Evolutionary conservation across 176 grass and related monocot species (phyloP), one percentile per base, ranked within the genome.

Genomic region (Thalia dealbata): DNA sequence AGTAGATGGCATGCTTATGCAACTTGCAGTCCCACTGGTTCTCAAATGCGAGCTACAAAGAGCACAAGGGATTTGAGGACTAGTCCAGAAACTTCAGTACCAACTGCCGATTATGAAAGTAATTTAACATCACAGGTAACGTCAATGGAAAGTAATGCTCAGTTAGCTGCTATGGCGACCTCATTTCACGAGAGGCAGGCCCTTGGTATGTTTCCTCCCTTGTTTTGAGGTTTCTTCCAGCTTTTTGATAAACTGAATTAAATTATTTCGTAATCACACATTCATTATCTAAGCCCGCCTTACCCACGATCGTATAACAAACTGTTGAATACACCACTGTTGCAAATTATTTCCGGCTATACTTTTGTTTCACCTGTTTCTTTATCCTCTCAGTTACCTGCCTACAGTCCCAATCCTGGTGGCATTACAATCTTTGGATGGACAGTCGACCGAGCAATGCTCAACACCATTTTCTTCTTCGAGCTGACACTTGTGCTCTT

Each of bases 361-460:
- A n/a, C n/a, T n/a, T n/a, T n/a, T n/a, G n/a, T n/a, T n/a, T n/a
- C n/a, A n/a, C n/a, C n/a, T n/a, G n/a, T n/a, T n/a, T n/a, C n/a
- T n/a, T n/a, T n/a, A n/a, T n/a, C n/a, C n/a, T n/a, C n/a, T n/a
- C 79, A 97, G 95, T 92, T 67, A 38, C 93, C 10, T 97, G 93
- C 86, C 82, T 97, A 28, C 73, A 83, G 43, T 70, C n/a, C 74
- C 3, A 97, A 92, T 64, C 95, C 87, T 0, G 87, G 95, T 0
- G 95, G 95, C 81, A 93, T 97, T 76, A 97, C 95, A 0, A 82
- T 97, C 66, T 97, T 81, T 45, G 95, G 95, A 56, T 97, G 87
- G 87, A 86, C 81, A 8, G 78, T 97, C 0, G 95, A 97, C 72
- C 87, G 90, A 50, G 61, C 75, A 76, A 84, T 97, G 60, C 78